phyloP scores from a whole-genome alignment of 176 grass and related monocot species.

The Microstegium vimineum region DNA sequence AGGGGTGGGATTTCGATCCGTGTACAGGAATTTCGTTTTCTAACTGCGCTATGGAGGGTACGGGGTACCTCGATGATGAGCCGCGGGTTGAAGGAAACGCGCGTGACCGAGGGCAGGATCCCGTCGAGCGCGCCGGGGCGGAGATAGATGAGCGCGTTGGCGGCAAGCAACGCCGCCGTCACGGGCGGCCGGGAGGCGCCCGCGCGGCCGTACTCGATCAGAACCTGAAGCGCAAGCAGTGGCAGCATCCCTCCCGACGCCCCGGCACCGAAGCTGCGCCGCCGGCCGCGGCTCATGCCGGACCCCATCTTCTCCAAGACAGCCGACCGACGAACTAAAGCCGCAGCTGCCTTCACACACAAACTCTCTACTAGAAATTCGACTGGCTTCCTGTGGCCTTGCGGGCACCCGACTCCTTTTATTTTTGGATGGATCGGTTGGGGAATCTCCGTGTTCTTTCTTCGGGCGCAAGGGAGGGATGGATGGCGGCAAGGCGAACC shows the following conservation, averaged over 20 bases:
- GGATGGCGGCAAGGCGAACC: neutral
- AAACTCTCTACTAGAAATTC: neutral
- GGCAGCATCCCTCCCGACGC: constrained; percentile 55
- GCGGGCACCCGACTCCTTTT: neutral
- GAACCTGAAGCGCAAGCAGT: constrained; percentile 67
- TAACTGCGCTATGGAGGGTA: neutral
- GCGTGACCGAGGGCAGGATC: constrained; percentile 61
- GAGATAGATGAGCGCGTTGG: constrained; percentile 75
- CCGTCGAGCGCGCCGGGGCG: constrained; percentile 66
- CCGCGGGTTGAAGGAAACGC: constrained; percentile 71
- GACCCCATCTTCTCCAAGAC: constrained; percentile 32
- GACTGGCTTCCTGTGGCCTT: neutral
- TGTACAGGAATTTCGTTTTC: neutral
- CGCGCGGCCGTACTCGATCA: constrained; percentile 59
- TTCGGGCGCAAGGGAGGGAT: constrained; percentile 25
- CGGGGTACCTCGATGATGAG: constrained; percentile 75
- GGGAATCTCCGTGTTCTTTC: constrained; percentile 11
- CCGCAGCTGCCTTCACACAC: neutral
- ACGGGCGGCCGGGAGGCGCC: constrained; percentile 63
- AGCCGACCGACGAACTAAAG: neutral
- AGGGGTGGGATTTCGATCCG: neutral
- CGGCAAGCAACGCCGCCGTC: constrained; percentile 69
- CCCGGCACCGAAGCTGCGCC: neutral
- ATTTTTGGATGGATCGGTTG: neutral
- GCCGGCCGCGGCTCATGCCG: constrained; percentile 34